phyloP scores from a whole-genome alignment of 2,329 filamentous ascomycete species.

The Lachnellula subtilissima region DNA sequence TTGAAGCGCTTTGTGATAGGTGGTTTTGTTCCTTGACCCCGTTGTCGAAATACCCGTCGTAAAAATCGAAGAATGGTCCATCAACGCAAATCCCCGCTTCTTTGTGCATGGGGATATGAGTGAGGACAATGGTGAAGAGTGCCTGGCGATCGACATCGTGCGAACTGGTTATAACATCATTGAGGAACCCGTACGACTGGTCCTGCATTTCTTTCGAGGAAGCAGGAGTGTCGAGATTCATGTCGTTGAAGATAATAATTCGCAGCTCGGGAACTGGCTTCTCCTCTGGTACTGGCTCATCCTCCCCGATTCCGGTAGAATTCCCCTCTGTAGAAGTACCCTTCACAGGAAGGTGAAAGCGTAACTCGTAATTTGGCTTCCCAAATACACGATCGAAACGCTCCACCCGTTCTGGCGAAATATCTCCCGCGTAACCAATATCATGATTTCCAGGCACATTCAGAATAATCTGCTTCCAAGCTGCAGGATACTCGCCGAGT shows the following conservation, averaged over 20 bases:
- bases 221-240: slow-evolving; percentile 88
- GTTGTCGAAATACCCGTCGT: slow-evolving; percentile 52
- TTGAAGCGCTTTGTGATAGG: slow-evolving; percentile 66
- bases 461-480: slow-evolving; percentile 74
- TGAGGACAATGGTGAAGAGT: slow-evolving; percentile 78
- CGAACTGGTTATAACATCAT: slow-evolving; percentile 59
- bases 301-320: slow-evolving; percentile 31
- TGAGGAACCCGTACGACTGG: slow-evolving; percentile 73
- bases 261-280: slow-evolving; percentile 65
- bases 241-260: slow-evolving; percentile 81
- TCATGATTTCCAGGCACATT: slow-evolving; percentile 95
- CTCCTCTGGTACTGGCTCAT: slow-evolving; percentile 36
- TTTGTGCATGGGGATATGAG: slow-evolving; percentile 90
- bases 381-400: slow-evolving; percentile 85
- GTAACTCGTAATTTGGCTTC: slow-evolving; percentile 83
- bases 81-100: slow-evolving; percentile 36
- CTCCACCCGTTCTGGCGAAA: slow-evolving; percentile 67
- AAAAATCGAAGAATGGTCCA: slow-evolving; percentile 14
- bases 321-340: slow-evolving; percentile 8
- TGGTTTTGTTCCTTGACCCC: slow-evolving; percentile 89
- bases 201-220: slow-evolving; percentile 62
- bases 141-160: slow-evolving; percentile 56
- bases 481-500: slow-evolving; percentile 39
- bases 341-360: slow-evolving; percentile 56
- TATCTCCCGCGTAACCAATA: slow-evolving; percentile 90